Percentiles rank a stretch among this genome's conserved stretches.
Evolutionary conservation across 208 protist genomes (phyloP).

Genomic region (Polymyxa betae): DNA sequence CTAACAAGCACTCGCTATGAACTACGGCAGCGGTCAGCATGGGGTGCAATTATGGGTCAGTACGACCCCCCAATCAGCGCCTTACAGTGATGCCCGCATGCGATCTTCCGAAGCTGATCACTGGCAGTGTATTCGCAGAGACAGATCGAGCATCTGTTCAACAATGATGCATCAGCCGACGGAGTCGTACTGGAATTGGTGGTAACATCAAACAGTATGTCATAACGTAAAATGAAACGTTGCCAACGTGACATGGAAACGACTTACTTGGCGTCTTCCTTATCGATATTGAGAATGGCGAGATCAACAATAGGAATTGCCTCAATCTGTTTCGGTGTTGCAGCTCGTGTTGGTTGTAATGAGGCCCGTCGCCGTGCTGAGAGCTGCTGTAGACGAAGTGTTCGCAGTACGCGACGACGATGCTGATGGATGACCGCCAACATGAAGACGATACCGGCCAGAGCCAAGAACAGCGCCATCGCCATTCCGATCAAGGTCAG

Average conservation of each 20-base stretch:
- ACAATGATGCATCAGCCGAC: background rate
- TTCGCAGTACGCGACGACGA: constrained; percentile 1
- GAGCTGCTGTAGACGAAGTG: background rate
- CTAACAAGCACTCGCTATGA: constrained; percentile 13
- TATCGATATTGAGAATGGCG: background rate
- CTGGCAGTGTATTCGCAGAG: background rate
- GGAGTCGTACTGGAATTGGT: background rate
- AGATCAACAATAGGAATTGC: background rate
- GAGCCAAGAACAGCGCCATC: constrained; percentile 36
- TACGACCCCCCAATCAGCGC: background rate
- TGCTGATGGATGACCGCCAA: constrained; percentile 34
- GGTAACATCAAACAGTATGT: background rate
- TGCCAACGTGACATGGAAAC: background rate
- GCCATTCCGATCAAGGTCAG: constrained; percentile 16
- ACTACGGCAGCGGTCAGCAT: constrained; percentile 18
- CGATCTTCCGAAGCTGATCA: constrained; percentile 4
- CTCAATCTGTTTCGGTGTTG: constrained; percentile 13
- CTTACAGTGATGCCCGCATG: constrained; percentile 46
- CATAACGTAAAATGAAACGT: background rate
- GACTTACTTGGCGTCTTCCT: constrained; percentile 28
- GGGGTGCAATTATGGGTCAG: background rate
- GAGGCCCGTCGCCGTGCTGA: background rate
- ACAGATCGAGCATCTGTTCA: constrained; percentile 41
- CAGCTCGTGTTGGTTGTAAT: background rate
- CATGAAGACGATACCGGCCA: constrained; percentile 39